Base-by-base conservation (phyloP, 805 yeast species). In the Hanseniaspora guilliermondii region DNA sequence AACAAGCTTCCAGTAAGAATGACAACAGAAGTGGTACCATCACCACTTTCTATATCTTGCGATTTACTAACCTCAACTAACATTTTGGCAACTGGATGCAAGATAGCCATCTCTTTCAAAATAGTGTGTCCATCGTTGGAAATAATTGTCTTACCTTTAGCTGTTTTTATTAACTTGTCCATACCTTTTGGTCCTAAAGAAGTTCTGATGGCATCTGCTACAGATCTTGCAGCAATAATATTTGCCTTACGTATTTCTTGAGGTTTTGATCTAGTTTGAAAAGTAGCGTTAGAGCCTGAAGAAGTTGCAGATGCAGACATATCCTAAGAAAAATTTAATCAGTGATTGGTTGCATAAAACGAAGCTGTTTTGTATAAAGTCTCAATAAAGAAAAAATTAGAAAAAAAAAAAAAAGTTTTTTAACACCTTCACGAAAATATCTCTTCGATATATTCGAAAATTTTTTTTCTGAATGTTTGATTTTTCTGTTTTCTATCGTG, bases 21-120 rank as follows among this genome's bases (percentile, higher is more conserved):
- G 30, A 94, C 98, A 33, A 93, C 98, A 2, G 96, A 83, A 0
- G 99, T 93, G 35, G 99, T 93, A 59, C 99, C 99, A 67, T 93
- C 99, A 55, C 99, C 99, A n/a, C 97, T 98, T 69, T 89, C 99
- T 38, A 89, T 85, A 63, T 93, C 99, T 71, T 93, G 99, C 1
- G 98, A 97, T 41, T 89, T 96, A 57, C 95, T 84, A 27, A 93
- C 86, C 66, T 93, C 97, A 45, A 93, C 98, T n/a, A 80, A 73
- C 97, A 93, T 93, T 65, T 88, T 84, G 0, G 98, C 98, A 1
- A 96, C 99, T 2, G 99, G 99, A 67, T 93, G 98, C 66, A 93
- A 76, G 49, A 93, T 95, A 1, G 98, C 97, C 97, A 93, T 93
- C 68, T 93, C 97, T 63, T 86, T 82, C 61, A 91, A 74, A 61